Base-by-base conservation (phyloP, 2,329 filamentous ascomycete species). In the Cladophialophora yegresii region DNA sequence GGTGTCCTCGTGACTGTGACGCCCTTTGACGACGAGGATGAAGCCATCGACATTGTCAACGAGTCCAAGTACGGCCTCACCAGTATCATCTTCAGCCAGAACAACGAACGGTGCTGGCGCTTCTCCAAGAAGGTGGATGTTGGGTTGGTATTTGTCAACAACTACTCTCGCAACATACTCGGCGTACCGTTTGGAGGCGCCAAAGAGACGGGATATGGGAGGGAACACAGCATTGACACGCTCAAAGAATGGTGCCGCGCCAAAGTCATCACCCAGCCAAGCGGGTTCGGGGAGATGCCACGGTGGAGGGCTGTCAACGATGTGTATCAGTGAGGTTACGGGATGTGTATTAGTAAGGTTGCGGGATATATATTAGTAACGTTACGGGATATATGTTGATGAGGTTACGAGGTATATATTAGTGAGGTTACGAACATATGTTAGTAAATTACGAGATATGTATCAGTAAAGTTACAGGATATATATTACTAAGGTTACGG, bases 171-270 rank as follows among this genome's bases (percentile, higher is more conserved):
- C 16, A 45, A 63, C 33, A 47, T 62, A 16, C 30, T 58, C 5
- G 61, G 55, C 2, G 58, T 62, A 23, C 84, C 84, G 28, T 93
- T 93, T 70, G 88, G 89, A 62, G 91, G 91, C 0, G 91, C 85
- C 81, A 93, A 93, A 79, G 84, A 92, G 78, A 85, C 81, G 23
- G 91, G 91, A 66, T 90, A 93, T 65, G 90, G 91, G 49, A 86
- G 89, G 60, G 91, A 95, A 76, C 84, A 84, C 67, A 78, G 81
- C 1, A 70, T 75, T 4, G 58, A 65, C 30, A 86, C 85, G 0
- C 74, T 88, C 59, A 78, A 83, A 5, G 86, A 89, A 74, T 89
- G 86, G 82, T 76, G 87, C 56, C 79, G 81, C 72, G 84, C 82
- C 23, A 90, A 89, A 80, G 86, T 80, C 1, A 78, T 89, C 45